Percentiles rank a stretch among this genome's conserved stretches.
phyloP scores from a whole-genome alignment of 805 yeast genomes.

The Starmerella vaccinii region DNA sequence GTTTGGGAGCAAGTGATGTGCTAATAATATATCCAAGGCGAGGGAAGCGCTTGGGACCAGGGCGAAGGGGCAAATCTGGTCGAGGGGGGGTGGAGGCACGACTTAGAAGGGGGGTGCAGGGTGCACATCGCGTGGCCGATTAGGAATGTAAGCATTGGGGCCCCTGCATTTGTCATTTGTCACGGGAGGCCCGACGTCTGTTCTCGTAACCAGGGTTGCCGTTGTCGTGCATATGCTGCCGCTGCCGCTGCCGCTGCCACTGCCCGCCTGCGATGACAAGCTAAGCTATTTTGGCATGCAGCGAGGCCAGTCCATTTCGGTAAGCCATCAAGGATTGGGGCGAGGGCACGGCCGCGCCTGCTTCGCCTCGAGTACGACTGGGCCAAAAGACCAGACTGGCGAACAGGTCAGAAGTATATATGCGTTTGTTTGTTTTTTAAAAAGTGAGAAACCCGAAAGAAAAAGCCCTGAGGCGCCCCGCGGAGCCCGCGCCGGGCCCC shows the following conservation, averaged over 20 bases:
- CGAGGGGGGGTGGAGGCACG: not conserved
- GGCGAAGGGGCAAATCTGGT: not conserved
- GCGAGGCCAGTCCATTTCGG: not conserved
- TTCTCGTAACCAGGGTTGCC: not conserved
- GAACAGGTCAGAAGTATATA: no score
- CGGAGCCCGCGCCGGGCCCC: no score
- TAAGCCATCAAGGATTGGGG: not conserved
- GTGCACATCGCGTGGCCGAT: slow-evolving; percentile 1
- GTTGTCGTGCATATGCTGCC: not conserved
- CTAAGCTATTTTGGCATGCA: no score
- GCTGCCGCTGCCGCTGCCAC: not conserved
- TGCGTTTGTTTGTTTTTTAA: no score
- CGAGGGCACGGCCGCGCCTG: not conserved
- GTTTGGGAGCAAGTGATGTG: slow-evolving; percentile 1
- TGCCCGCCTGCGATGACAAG: no score
- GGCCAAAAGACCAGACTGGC: no score
- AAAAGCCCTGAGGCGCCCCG: no score
- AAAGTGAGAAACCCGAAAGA: no score
- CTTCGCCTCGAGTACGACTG: not conserved
- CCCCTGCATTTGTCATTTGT: slow-evolving; percentile 7
- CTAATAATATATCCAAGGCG: slow-evolving; percentile 7
- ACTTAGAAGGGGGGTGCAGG: no score
- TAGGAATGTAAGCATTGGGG: not conserved
- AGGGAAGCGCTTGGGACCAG: slow-evolving; percentile 4
- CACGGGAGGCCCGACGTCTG: slow-evolving; percentile 3